Evolutionary conservation across 116 monocot species (phyloP), one percentile per base, ranked within the genome.

Genomic region (Posidonia oceanica): DNA sequence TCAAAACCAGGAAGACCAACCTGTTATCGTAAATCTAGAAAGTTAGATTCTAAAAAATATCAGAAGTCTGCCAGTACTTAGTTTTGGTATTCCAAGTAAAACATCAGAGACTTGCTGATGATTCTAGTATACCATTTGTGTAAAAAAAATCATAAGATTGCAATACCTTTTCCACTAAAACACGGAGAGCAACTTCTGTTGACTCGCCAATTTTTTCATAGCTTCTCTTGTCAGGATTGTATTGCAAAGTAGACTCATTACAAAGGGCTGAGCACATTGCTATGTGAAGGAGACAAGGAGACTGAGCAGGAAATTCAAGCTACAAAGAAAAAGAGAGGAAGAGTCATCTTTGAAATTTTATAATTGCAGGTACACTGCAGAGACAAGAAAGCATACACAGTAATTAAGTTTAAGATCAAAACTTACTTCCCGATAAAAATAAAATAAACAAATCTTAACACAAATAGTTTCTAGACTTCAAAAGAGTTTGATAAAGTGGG

Each of bases 1-100:
- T 98, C 89, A 98, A 98, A 98, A 80, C 98, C 98, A 77, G 98
- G 98, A 76, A 98, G 93, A 38, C 98, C 98, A 71, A 98, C 93
- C 98, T 98, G 83, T 74, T 54, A 82, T 7, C 2, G 39, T 39
- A 53, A 16, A 54, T 52, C 12, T 51, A 18, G 63, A 52, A 8
- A 39, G 39, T 64, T 64, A 64, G 64, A 37, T 15, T 64, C 39
- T 12, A 48, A 48, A 44, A 48, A 7, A 29, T 29, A 29, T 29
- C 29, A 29, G 48, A 48, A 48, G 11, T 10, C 8, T 6, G 48
- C 3, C 1, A 7, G 6, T 60, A 60, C 60, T 21, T 10, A 60
- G 20, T 60, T 29, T 21, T 20, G 4, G 10, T 29, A 29, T 22
- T 29, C 36, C 14, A 61, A 61, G 21, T 61, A 8, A 61, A 66